Conservation (phyloP, 768 basidiomycete genomes). For the Dentipellis sp. region DNA sequence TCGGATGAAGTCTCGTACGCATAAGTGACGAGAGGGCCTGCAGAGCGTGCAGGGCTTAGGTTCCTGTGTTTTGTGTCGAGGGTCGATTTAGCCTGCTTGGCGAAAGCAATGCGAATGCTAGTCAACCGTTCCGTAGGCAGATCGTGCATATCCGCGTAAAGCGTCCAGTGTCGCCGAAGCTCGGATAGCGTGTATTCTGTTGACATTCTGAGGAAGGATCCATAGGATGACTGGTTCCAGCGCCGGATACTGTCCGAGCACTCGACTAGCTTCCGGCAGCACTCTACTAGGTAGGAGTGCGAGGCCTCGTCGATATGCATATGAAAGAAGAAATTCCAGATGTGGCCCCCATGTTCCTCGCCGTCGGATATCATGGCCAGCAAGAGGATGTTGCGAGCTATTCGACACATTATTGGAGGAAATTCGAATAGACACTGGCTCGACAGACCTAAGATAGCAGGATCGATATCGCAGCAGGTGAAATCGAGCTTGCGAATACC, state of each 20-base stretch:
- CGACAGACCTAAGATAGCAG: slow-evolving; percentile 33
- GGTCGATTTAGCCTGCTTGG: not conserved
- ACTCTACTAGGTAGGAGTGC: slow-evolving; percentile 22
- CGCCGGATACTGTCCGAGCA: slow-evolving; percentile 22
- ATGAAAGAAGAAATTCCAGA: slow-evolving; percentile 43
- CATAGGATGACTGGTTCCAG: slow-evolving; percentile 33
- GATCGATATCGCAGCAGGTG: slow-evolving; percentile 43
- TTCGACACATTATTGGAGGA: not conserved
- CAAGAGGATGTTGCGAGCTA: slow-evolving; percentile 42
- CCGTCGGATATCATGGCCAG: slow-evolving; percentile 33
- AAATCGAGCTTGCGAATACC: slow-evolving; percentile 29
- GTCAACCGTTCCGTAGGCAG: not conserved
- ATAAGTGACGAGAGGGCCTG: slow-evolving; percentile 25
- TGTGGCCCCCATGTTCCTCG: slow-evolving; percentile 5
- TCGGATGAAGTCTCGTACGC: slow-evolving; percentile 12
- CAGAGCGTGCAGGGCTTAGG: slow-evolving; percentile 18
- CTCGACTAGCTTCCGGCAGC: slow-evolving; percentile 30
- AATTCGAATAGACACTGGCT: not conserved
- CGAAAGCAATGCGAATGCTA: not conserved
- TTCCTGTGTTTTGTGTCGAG: slow-evolving; percentile 1
- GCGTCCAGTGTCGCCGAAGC: slow-evolving; percentile 31
- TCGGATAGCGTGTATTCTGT: slow-evolving; percentile 28
- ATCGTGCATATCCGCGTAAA: slow-evolving; percentile 8
- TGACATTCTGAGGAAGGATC: slow-evolving; percentile 27
- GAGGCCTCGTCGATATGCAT: slow-evolving; percentile 30